These are phyloP conservation scores for Chiua virens DNA, from an alignment of 768 basidiomycete species.

Conservation along the genomic window DNA sequence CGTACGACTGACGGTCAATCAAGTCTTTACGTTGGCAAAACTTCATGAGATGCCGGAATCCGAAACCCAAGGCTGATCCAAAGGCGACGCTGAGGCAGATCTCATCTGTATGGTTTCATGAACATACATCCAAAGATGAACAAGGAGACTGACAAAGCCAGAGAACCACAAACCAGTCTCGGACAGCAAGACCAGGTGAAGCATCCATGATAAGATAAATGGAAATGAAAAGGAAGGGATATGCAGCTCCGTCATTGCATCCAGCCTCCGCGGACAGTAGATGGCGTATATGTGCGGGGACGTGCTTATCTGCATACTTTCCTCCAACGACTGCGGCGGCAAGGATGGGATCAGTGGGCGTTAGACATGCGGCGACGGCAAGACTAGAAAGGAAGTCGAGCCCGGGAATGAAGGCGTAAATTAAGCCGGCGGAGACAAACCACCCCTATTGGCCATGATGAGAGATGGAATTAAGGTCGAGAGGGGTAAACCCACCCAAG, in stretches of 20 bases:
- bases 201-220: constrained; percentile 80
- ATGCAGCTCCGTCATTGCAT: constrained; percentile 96
- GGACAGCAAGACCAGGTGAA: constrained; percentile 60
- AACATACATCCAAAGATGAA: constrained; percentile 2
- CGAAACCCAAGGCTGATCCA: constrained; percentile 72
- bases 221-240: constrained; percentile 89
- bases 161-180: constrained; percentile 84
- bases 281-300: constrained; percentile 76
- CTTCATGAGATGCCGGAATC: constrained; percentile 88
- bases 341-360: constrained; percentile 63
- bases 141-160: constrained; percentile 73
- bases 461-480: constrained; percentile 3
- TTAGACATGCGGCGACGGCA: constrained; percentile 89
- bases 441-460: constrained; percentile 60
- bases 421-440: constrained; percentile 90
- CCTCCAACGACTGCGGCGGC: constrained; percentile 74
- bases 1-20: constrained; percentile 92
- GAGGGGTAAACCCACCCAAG: constrained; percentile 58
- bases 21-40: constrained; percentile 84
- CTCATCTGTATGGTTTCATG: constrained; percentile 53
- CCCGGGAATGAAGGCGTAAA: constrained; percentile 87
- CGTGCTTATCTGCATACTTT: constrained; percentile 97
- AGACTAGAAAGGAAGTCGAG: constrained; percentile 88
- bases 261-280: constrained; percentile 77
- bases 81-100: constrained; percentile 73